Conservation (phyloP, 2,329 filamentous ascomycete genomes). For the Diaporthe sp. region DNA sequence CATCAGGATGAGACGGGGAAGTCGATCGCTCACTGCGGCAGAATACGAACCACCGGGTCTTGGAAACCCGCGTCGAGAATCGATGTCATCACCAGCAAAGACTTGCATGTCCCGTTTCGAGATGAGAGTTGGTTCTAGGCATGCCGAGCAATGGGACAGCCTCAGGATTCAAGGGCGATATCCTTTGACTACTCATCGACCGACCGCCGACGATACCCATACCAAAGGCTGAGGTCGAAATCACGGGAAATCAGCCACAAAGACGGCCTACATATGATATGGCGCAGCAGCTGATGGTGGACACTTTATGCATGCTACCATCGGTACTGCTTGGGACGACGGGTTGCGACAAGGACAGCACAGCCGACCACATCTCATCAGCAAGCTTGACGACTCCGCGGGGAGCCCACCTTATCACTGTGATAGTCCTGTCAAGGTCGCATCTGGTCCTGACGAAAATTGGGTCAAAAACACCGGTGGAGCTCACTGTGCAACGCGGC, state of each 20-base stretch:
- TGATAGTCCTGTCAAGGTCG: constrained; percentile 5
- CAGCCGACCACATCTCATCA: not conserved
- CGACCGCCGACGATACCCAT: not conserved
- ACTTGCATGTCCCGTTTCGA: constrained; percentile 43
- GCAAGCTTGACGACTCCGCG: not conserved
- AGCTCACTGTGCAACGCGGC: constrained; percentile 1
- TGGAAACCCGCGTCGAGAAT: constrained; percentile 45
- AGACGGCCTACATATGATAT: not conserved
- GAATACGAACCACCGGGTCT: not conserved
- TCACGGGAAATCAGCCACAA: not conserved
- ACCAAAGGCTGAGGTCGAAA: not conserved
- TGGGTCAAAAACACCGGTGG: constrained; percentile 14
- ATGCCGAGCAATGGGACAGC: not conserved
- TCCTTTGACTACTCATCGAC: not conserved
- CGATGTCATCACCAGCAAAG: constrained; percentile 45
- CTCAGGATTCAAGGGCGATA: not conserved
- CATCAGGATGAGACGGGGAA: constrained; percentile 41
- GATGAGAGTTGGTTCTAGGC: not conserved
- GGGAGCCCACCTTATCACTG: not conserved
- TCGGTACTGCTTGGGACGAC: not conserved
- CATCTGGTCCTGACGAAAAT: constrained; percentile 9
- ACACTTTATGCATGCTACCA: not conserved
- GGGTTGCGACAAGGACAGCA: not conserved
- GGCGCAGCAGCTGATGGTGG: not conserved
- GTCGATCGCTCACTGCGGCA: not conserved